These are phyloP conservation scores for Penstemon eatonii DNA, from an alignment of 257 asterid species.

Conservation along the genomic window DNA sequence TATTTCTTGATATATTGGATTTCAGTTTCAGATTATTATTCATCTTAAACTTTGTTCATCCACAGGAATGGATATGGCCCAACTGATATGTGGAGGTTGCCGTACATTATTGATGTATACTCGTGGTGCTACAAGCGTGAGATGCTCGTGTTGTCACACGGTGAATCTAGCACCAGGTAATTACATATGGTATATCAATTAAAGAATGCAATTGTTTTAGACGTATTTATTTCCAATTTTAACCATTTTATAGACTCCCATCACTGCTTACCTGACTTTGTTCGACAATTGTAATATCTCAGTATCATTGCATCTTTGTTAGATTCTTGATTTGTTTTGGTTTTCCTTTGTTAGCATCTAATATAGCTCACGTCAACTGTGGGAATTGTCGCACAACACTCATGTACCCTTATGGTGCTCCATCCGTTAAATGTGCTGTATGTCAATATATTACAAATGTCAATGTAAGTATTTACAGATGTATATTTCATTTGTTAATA, in stretches of 20 bases:
- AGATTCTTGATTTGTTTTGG: slow-evolving; percentile 19
- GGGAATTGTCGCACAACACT: slow-evolving; percentile 60
- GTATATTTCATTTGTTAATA: slow-evolving; percentile 11
- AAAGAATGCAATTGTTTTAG: too few relatives aligned
- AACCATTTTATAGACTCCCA: slow-evolving; percentile 1
- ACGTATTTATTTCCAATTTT: neutral
- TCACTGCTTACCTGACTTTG: slow-evolving; percentile 9
- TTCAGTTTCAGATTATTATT: slow-evolving; percentile 21
- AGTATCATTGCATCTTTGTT: neutral
- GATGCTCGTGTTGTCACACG: slow-evolving; percentile 93
- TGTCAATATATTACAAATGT: slow-evolving; percentile 55
- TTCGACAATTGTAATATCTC: neutral
- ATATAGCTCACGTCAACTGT: slow-evolving; percentile 55
- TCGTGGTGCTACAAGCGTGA: slow-evolving; percentile 87
- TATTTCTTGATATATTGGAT: slow-evolving; percentile 5
- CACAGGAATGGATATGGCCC: slow-evolving; percentile 89
- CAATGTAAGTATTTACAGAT: slow-evolving; percentile 41
- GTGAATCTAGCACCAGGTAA: slow-evolving; percentile 90
- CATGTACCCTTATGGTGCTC: slow-evolving; percentile 63
- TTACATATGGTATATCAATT: neutral
- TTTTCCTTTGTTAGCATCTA: slow-evolving; percentile 38
- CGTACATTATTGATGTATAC: slow-evolving; percentile 76
- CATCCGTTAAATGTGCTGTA: slow-evolving; percentile 62
- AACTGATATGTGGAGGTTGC: slow-evolving; percentile 91
- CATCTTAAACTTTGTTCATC: slow-evolving; percentile 24